Evolutionary conservation across 305 asterid genomes (phyloP).

Genomic region (Nicotiana rustica): DNA sequence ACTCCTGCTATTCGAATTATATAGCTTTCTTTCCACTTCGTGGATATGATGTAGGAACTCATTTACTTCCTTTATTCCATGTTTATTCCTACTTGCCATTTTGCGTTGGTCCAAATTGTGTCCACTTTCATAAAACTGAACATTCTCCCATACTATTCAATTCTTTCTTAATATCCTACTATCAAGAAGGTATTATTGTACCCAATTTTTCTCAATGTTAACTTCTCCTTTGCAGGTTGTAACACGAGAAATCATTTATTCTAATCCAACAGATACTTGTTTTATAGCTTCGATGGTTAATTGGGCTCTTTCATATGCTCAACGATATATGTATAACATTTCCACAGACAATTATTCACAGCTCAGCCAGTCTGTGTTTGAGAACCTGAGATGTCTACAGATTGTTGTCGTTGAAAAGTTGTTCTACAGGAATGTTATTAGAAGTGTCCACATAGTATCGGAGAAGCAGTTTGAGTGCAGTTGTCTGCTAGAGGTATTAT

Average conservation of each 20-base stretch:
- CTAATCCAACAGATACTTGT: constrained; percentile 56
- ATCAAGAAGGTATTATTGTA: constrained; percentile 7
- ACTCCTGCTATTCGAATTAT: background rate
- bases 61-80: constrained; percentile 6
- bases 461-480: constrained; percentile 63
- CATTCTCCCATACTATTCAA: constrained; percentile 7
- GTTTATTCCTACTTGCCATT: background rate
- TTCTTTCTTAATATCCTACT: background rate
- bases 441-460: constrained; percentile 54
- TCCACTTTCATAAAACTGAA: background rate
- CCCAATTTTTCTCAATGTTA: constrained; percentile 12
- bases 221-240: constrained; percentile 68
- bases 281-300: constrained; percentile 66
- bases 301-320: constrained; percentile 89
- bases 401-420: constrained; percentile 67
- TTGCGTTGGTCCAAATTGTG: constrained; percentile 10
- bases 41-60: constrained; percentile 15
- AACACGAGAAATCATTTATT: constrained; percentile 73
- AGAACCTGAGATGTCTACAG: constrained; percentile 56
- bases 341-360: constrained; percentile 64
- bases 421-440: constrained; percentile 71
- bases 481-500: constrained; percentile 83
- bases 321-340: constrained; percentile 61
- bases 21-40: background rate
- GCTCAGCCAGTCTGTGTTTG: constrained; percentile 68